Evolutionary conservation across 805 yeast genomes (phyloP).

Genomic region (Schwanniomyces vanrijiae): DNA sequence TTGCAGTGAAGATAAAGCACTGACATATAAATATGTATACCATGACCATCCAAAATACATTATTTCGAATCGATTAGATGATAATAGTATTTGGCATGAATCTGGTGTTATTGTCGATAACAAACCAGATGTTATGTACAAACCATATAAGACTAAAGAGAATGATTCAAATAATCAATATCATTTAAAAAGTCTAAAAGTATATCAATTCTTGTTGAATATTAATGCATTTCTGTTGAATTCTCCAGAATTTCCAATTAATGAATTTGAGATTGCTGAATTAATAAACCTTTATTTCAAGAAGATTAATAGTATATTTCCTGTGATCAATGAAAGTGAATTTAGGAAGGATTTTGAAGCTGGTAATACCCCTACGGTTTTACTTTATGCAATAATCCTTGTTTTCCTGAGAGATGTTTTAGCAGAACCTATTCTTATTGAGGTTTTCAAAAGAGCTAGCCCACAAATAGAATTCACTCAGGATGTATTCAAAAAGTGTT

Average conservation of each 20-base stretch:
- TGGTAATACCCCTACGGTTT: slow-evolving; percentile 17
- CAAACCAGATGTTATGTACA: slow-evolving; percentile 5
- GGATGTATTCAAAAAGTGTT: slow-evolving; percentile 9
- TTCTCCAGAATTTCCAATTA: slow-evolving; percentile 20
- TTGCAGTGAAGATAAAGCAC: slow-evolving; percentile 16
- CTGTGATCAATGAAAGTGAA: slow-evolving; percentile 24
- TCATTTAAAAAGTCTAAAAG: slow-evolving; percentile 12
- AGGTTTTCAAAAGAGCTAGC: slow-evolving; percentile 15
- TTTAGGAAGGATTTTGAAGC: slow-evolving; percentile 28
- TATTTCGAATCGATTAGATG: slow-evolving; percentile 17
- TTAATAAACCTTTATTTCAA: slow-evolving; percentile 28
- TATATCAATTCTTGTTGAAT: slow-evolving; percentile 17
- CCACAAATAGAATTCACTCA: background rate
- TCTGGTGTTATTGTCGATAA: slow-evolving; percentile 22
- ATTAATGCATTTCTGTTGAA: slow-evolving; percentile 33
- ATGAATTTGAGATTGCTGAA: slow-evolving; percentile 15
- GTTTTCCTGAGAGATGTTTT: slow-evolving; percentile 26
- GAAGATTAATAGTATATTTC: slow-evolving; percentile 33
- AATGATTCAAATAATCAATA: slow-evolving; percentile 7
- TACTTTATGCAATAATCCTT: slow-evolving; percentile 27
- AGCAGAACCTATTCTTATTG: slow-evolving; percentile 23
- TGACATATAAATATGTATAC: slow-evolving; percentile 21
- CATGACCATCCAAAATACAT: slow-evolving; percentile 27
- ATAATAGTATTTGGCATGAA: slow-evolving; percentile 22
- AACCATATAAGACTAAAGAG: slow-evolving; percentile 4